These are phyloP conservation scores for Pichia sp. DNA, from an alignment of 1,139 yeast genomes.

Conservation along the genomic window DNA sequence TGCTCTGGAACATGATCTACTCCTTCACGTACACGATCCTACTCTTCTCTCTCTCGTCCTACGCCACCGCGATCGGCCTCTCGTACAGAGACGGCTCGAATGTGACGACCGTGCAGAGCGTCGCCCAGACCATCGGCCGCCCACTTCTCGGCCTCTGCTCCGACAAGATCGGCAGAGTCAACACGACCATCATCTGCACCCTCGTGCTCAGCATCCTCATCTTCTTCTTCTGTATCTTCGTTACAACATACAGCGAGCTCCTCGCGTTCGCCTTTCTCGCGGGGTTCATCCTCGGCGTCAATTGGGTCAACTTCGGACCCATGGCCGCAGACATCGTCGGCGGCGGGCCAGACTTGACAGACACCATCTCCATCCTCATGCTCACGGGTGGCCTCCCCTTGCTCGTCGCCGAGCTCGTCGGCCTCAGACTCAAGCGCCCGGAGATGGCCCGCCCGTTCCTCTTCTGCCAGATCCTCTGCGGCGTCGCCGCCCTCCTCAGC, in stretches of 20 bases:
- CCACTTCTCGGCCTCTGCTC: slow-evolving; percentile 57
- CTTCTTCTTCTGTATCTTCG: slow-evolving; percentile 50
- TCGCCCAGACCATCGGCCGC: slow-evolving; percentile 62
- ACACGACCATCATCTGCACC: slow-evolving; percentile 39
- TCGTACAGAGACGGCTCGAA: slow-evolving; percentile 51
- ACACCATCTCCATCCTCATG: slow-evolving; percentile 33
- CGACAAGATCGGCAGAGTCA: slow-evolving; percentile 56
- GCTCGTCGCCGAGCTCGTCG: slow-evolving; percentile 43
- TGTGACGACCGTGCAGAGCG: slow-evolving; percentile 58
- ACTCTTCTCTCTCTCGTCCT: slow-evolving; percentile 58
- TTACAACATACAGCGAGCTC: slow-evolving; percentile 46
- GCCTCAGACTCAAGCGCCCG: slow-evolving; percentile 37
- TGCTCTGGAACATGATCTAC: slow-evolving; percentile 54
- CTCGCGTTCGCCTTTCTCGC: slow-evolving; percentile 49
- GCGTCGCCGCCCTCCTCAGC: slow-evolving; percentile 42
- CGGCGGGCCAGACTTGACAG: slow-evolving; percentile 32
- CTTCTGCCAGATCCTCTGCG: slow-evolving; percentile 59
- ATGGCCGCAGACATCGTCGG: slow-evolving; percentile 50
- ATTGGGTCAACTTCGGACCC: slow-evolving; percentile 58
- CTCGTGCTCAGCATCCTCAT: slow-evolving; percentile 31
- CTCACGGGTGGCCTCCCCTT: slow-evolving; percentile 30
- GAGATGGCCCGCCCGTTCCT: slow-evolving; percentile 42
- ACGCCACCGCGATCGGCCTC: slow-evolving; percentile 57
- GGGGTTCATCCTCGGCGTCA: slow-evolving; percentile 60
- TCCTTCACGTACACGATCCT: slow-evolving; percentile 47